Conservation (phyloP, 1,139 yeast species). For the Sugiyamaella paludigena region DNA sequence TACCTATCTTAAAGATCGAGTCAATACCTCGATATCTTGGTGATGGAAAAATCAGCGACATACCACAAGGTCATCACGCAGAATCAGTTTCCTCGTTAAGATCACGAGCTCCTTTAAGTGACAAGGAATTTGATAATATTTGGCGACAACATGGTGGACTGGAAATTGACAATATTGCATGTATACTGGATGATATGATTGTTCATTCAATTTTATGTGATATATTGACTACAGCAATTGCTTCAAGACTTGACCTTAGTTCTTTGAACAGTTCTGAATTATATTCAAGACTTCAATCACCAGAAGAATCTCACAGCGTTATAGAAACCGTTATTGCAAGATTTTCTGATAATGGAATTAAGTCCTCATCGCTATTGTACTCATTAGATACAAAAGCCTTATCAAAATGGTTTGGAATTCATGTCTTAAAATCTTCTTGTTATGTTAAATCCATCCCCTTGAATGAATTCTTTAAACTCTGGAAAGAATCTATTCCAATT, state of each 20-base stretch:
- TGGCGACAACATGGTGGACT: constrained; percentile 64
- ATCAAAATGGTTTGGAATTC: constrained; percentile 60
- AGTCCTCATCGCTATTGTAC: constrained; percentile 25
- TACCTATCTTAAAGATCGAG: constrained; percentile 40
- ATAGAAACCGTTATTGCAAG: constrained; percentile 48
- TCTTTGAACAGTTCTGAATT: not conserved
- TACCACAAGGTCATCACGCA: constrained; percentile 9
- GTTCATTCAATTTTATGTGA: constrained; percentile 43
- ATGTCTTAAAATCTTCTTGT: constrained; percentile 46
- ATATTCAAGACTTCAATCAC: not conserved
- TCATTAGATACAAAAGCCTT: constrained; percentile 44
- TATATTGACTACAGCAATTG: constrained; percentile 37
- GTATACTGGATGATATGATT: constrained; percentile 40
- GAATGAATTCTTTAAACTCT: constrained; percentile 20
- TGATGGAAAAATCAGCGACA: constrained; percentile 23
- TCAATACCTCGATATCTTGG: constrained; percentile 53
- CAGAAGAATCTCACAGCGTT: constrained; percentile 36
- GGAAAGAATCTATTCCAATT: constrained; percentile 31
- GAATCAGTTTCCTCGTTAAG: constrained; percentile 43
- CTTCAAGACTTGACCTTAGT: not conserved
- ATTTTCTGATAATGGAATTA: constrained; percentile 42
- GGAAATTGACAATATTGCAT: constrained; percentile 44
- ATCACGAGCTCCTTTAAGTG: constrained; percentile 55
- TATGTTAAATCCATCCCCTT: constrained; percentile 26
- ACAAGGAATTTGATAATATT: constrained; percentile 47